Evolutionary conservation across 805 yeast species (phyloP).

Genomic region (Candida nanaspora): DNA sequence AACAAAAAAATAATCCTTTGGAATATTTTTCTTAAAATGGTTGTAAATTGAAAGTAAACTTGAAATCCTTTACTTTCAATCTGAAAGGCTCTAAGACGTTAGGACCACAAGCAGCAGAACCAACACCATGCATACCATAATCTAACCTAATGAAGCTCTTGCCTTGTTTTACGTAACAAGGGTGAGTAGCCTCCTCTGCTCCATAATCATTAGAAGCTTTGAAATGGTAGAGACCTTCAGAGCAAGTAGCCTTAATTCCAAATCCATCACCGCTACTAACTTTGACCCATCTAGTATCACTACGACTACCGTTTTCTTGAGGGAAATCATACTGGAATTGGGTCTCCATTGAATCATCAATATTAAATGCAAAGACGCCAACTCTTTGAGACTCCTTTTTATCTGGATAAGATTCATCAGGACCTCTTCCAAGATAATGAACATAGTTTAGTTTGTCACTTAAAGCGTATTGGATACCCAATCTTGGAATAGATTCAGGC

Average conservation of each 20-base stretch:
- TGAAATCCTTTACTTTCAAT: constrained; percentile 5
- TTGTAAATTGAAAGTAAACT: neutral
- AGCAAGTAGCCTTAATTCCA: neutral
- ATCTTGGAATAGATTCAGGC: constrained; percentile 24
- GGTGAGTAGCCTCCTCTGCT: constrained; percentile 14
- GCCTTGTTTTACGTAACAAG: constrained; percentile 10
- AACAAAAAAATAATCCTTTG: no score
- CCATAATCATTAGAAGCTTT: constrained; percentile 11
- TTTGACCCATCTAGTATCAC: constrained; percentile 23
- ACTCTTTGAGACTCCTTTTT: constrained; percentile 20
- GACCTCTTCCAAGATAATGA: constrained; percentile 29
- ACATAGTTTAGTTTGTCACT: constrained; percentile 13
- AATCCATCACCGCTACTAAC: neutral
- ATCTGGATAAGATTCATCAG: constrained; percentile 29
- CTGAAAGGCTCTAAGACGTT: constrained; percentile 6
- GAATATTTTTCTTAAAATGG: no score
- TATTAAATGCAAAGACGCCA: constrained; percentile 15
- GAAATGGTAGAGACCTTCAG: constrained; percentile 7
- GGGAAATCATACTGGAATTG: constrained; percentile 26
- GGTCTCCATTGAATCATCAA: constrained; percentile 6
- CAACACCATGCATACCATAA: constrained; percentile 16
- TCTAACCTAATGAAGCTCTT: constrained; percentile 12
- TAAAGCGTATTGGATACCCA: constrained; percentile 26
- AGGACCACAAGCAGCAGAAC: constrained; percentile 17
- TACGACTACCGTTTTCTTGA: constrained; percentile 30